A percentile compares a stretch with the other conserved stretches of the same genome.
These are phyloP conservation scores for Trichoderma orchidacearum DNA, from an alignment of 495 filamentous ascomycete species.

Conservation along the genomic window DNA sequence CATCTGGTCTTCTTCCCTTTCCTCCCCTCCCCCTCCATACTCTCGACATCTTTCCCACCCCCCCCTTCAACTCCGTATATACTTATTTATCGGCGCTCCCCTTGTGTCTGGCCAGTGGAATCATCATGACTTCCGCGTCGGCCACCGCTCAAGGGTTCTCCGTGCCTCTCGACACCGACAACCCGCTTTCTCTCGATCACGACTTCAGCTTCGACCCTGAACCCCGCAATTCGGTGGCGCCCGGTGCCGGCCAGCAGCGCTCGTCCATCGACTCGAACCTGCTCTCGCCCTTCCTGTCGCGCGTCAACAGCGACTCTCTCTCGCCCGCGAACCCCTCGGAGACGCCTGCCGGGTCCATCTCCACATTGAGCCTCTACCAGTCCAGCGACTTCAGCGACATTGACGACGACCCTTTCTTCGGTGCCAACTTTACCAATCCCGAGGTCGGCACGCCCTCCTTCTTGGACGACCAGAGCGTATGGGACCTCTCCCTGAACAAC, in stretches of 20 bases:
- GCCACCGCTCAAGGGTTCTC: not conserved
- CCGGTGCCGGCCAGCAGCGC: not conserved
- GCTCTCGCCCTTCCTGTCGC: constrained; percentile 24
- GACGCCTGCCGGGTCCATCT: constrained; percentile 27
- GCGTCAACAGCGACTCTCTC: constrained; percentile 20
- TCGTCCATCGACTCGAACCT: constrained; percentile 12
- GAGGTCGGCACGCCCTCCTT: constrained; percentile 20
- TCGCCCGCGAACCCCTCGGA: constrained; percentile 25
- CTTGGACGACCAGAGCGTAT: constrained; percentile 11
- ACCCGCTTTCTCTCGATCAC: not conserved
- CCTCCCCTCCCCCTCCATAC: not conserved
- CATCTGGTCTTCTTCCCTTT: not conserved
- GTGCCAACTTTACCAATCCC: constrained; percentile 20
- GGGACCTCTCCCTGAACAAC: constrained; percentile 1
- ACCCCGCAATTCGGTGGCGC: not conserved
- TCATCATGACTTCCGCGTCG: not conserved
- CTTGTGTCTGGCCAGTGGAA: not conserved
- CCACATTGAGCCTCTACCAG: constrained; percentile 25
- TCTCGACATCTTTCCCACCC: too few species aligned
- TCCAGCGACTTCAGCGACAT: constrained; percentile 23
- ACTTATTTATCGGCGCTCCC: not conserved
- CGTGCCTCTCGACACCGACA: not conserved
- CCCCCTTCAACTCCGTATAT: not conserved
- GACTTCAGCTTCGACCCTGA: not conserved
- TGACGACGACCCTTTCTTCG: constrained; percentile 26